Evolutionary conservation across 2,329 filamentous ascomycete genomes (phyloP), one percentile per base, ranked within the genome.

Genomic region (Colletotrichum plurivorum): DNA sequence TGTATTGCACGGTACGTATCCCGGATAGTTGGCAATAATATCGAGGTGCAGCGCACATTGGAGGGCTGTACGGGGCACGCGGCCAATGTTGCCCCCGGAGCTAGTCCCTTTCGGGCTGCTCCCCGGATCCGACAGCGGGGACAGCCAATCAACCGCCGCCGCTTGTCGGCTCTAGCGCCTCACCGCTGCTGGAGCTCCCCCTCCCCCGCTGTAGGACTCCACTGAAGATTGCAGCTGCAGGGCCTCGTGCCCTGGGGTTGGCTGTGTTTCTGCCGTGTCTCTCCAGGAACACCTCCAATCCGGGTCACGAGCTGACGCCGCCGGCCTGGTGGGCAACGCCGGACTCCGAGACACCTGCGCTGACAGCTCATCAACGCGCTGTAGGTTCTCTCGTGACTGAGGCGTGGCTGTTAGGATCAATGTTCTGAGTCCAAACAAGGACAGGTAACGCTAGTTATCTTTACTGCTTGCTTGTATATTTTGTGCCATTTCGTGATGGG

Each of bases 41-140:
- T 36, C 8, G 31, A 36, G 31, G 31, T 36, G 31, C 31, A 36
- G 31, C 49, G 46, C n/a, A 20, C n/a, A 12, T 49, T 16, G 16
- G 20, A 49, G 46, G 16, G 20, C 16, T 53, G 49, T 62, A 66
- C 22, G 62, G 61, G 51, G 67, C 67, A 69, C 67, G 67, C 56
- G 67, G 67, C 31, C 62, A 60, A 16, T 60, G 45, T 46, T 18
- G 51, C 12, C 10, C 15, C 36, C 25, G 25, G 22, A 15, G 36
- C 67, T 69, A 69, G 51, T 27, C 51, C 45, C 7, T 8, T 10
- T 69, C 16, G 6, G 51, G 49, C 5, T 0, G 5, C 7, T 15
- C 39, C 36, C 51, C 67, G 52, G 62, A 66, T 61, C 67, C 55
- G 51, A 61, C 51, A 12, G 16, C 15, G 12, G 46, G 39, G 45